Percentiles rank a stretch among this genome's conserved stretches.
phyloP scores from a whole-genome alignment of 345 rosid genomes.

The Excoecaria cochinchinensis region DNA sequence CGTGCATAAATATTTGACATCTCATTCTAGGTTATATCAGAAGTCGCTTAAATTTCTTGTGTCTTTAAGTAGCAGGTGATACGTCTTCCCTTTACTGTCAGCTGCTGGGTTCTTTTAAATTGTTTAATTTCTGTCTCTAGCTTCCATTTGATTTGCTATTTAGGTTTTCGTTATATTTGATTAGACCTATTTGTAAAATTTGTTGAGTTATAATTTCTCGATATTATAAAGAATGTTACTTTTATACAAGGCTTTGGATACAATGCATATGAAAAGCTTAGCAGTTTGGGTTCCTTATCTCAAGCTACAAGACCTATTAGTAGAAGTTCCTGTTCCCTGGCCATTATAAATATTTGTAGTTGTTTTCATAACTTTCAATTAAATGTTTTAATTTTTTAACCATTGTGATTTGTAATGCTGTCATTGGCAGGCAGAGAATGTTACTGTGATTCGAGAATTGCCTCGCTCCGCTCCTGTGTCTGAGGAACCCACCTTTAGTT shows the following conservation, averaged over 20 bases:
- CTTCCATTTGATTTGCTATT: background rate
- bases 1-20: background rate
- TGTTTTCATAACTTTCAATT: background rate
- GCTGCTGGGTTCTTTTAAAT: background rate
- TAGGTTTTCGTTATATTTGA: background rate
- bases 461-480: background rate
- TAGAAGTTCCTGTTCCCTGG: slow-evolving; percentile 2
- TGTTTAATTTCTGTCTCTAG: background rate
- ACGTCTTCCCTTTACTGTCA: background rate
- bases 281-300: background rate
- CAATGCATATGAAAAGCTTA: background rate
- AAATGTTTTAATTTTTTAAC: background rate
- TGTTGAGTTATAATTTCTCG: background rate
- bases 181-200: background rate
- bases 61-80: background rate
- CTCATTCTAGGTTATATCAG: background rate
- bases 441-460: background rate
- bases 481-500: slow-evolving; percentile 17
- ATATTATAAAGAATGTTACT: background rate
- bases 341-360: background rate
- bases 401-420: background rate
- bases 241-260: background rate
- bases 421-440: slow-evolving; percentile 8
- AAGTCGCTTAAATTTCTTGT: background rate
- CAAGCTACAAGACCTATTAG: background rate